These are phyloP conservation scores for Vaccinium darrowii DNA, from an alignment of 148 eudicot genomes.

Conservation along the genomic window DNA sequence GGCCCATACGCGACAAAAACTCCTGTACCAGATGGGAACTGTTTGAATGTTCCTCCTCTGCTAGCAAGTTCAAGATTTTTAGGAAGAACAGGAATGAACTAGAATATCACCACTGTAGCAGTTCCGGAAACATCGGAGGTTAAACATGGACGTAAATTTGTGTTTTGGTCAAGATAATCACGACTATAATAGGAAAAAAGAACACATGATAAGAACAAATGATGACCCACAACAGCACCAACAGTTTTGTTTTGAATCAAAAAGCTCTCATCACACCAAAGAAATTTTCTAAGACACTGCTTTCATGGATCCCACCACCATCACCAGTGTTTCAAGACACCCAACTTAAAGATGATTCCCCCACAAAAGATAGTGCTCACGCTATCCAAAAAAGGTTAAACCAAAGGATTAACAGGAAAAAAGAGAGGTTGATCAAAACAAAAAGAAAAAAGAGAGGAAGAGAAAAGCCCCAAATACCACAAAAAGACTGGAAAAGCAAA, in stretches of 20 bases:
- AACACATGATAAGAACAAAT: neutral
- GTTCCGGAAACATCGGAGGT: neutral
- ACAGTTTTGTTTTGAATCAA: neutral
- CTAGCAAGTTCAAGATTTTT: neutral
- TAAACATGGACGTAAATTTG: neutral
- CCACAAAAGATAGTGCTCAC: constrained; percentile 7
- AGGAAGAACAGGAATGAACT: neutral
- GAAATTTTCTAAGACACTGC: neutral
- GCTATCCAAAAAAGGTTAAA: neutral
- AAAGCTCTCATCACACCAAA: constrained; percentile 10
- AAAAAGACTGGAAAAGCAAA: neutral
- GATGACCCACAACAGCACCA: constrained; percentile 17
- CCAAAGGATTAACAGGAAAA: neutral
- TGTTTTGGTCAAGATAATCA: neutral
- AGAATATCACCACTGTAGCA: neutral
- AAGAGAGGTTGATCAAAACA: neutral
- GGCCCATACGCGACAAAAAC: neutral
- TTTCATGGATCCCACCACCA: constrained; percentile 23
- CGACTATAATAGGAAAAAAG: neutral
- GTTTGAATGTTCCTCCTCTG: neutral
- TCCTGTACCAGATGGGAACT: neutral
- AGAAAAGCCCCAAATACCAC: constrained; percentile 4
- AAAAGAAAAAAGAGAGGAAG: neutral
- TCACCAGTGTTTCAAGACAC: constrained; percentile 10
- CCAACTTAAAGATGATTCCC: constrained; percentile 1